Evolutionary conservation across 768 basidiomycete species (phyloP), one percentile per base, ranked within the genome.

Genomic region (Podaxis sp.): DNA sequence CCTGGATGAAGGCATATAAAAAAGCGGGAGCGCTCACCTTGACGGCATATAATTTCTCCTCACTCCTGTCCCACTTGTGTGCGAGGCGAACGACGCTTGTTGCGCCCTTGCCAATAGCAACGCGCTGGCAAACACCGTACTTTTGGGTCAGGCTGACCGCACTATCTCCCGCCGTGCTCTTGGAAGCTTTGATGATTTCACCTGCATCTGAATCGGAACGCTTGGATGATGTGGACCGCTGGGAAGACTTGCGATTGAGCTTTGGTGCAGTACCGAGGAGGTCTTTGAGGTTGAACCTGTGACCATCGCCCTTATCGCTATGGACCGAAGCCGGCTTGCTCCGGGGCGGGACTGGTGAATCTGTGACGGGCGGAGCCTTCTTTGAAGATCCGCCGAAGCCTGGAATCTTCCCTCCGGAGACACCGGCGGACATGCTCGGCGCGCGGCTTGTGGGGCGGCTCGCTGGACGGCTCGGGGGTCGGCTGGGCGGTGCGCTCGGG

Each of bases 91-190:
- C 96, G 59, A 98, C 95, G 53, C 93, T 94, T 26, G 97, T 99
- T n/a, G 96, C 97, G 20, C 96, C 96, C 75, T 95, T 97, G 41
- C 96, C 96, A 66, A 99, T 97, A 12, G 96, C 96, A 22, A 95
- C 87, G 78, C 93, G 94, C 79, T 96, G 94, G 75, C 96, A 99
- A 12, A 97, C 88, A 36, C 96, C 97, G 71, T 99, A 99, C 82
- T 99, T 99, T 76, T 95, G 88, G 41, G 90, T 76, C 66, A 83
- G 68, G 63, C 82, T 83, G 51, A 72, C 72, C 10, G 75, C 67
- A 65, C 82, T 82, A 54, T 82, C 82, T 2, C 81, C 82, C 10
- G 74, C 75, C 4, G 70, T 75, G 60, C 79, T 81, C 72, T 71
- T 78, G 57, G 33, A 33, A 33, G 73, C 68, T 40, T 72, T 76